phyloP scores from a whole-genome alignment of 192 early-diverging fungal species.

The Coemansia sp. region DNA sequence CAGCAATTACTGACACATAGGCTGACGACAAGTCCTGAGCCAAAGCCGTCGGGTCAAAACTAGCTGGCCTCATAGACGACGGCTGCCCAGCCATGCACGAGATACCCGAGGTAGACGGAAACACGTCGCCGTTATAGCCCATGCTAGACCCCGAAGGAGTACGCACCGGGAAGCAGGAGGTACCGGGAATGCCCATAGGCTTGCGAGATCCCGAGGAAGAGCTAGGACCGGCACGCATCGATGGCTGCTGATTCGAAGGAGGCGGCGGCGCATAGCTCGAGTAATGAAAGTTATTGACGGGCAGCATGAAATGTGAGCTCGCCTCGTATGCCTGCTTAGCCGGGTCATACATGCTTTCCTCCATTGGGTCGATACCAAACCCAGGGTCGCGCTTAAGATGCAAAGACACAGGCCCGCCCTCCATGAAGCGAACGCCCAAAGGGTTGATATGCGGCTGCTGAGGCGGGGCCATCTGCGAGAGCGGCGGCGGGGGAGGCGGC shows the following conservation, averaged over 20 bases:
- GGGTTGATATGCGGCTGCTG: slow-evolving; percentile 42
- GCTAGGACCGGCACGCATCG: slow-evolving; percentile 4
- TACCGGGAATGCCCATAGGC: slow-evolving; percentile 17
- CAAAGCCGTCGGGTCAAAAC: slow-evolving; percentile 37
- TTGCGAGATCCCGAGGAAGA: background rate
- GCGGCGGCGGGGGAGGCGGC: slow-evolving; percentile 8
- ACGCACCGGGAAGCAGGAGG: slow-evolving; percentile 11
- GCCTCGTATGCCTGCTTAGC: slow-evolving; percentile 47
- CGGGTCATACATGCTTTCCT: slow-evolving; percentile 41
- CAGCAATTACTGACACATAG: slow-evolving; percentile 42
- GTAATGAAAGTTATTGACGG: slow-evolving; percentile 36
- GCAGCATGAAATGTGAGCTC: slow-evolving; percentile 44
- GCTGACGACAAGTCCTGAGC: slow-evolving; percentile 50
- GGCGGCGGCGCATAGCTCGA: slow-evolving; percentile 12
- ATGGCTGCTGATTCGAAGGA: background rate
- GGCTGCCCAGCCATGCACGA: background rate
- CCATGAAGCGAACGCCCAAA: slow-evolving; percentile 25
- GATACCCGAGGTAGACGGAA: slow-evolving; percentile 11
- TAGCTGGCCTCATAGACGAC: slow-evolving; percentile 7
- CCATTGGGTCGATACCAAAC: slow-evolving; percentile 35
- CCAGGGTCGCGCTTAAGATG: slow-evolving; percentile 54
- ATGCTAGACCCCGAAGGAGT: slow-evolving; percentile 38
- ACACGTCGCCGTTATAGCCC: slow-evolving; percentile 7
- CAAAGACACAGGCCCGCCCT: slow-evolving; percentile 38
- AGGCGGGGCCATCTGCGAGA: slow-evolving; percentile 13